These are phyloP conservation scores for Nigrospora sphaerica DNA, from an alignment of 2,329 filamentous ascomycete genomes.

Conservation along the genomic window DNA sequence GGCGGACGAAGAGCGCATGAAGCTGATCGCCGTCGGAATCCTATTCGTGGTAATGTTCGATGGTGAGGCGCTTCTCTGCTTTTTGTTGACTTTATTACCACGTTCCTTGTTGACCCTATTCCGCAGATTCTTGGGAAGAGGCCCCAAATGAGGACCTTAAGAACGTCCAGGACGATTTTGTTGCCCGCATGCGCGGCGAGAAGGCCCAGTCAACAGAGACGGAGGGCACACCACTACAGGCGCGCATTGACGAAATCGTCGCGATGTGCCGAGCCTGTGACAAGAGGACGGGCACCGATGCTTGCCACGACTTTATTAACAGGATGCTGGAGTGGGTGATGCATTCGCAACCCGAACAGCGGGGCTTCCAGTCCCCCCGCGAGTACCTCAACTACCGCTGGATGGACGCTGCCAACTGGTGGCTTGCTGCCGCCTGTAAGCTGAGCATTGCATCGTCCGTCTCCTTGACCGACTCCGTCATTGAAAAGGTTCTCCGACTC, in stretches of 20 bases:
- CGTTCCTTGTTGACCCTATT: too few species aligned
- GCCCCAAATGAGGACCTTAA: not conserved
- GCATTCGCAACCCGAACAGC: not conserved
- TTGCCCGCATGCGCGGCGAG: not conserved
- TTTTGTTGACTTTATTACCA: too few species aligned
- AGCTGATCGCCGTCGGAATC: not conserved
- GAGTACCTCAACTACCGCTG: constrained; percentile 1
- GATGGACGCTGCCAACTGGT: constrained; percentile 1
- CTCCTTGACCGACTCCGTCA: not conserved
- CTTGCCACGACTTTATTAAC: not conserved
- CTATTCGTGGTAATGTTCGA: not conserved
- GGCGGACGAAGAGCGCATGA: not conserved
- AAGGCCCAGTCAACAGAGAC: not conserved
- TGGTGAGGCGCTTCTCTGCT: not conserved
- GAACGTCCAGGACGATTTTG: not conserved
- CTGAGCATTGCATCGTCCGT: not conserved
- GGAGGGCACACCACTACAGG: not conserved
- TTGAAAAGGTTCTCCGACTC: not conserved
- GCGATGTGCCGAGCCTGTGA: not conserved
- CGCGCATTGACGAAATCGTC: not conserved
- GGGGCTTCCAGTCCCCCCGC: not conserved
- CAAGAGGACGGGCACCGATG: not conserved
- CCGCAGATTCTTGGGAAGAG: not conserved
- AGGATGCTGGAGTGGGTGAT: constrained; percentile 1
- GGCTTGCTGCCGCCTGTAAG: not conserved